phyloP scores from a whole-genome alignment of 2,329 filamentous ascomycete genomes.

The Trichoderma koningiopsis region DNA sequence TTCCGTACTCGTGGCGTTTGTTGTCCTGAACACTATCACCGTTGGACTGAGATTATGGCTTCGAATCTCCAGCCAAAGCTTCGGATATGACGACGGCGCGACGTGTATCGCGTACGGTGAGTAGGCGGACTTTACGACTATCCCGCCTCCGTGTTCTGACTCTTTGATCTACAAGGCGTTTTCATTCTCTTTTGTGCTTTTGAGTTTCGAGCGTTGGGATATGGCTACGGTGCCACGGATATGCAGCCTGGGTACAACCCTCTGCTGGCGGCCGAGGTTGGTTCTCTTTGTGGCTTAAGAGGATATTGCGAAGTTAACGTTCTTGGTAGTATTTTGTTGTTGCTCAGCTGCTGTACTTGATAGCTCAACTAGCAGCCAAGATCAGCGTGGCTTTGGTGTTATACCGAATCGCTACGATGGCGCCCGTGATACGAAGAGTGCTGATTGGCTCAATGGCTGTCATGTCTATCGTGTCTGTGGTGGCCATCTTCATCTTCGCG shows the following conservation, averaged over 20 bases:
- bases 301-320: not conserved
- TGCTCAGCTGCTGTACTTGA: not conserved
- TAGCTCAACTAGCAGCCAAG: constrained; percentile 5
- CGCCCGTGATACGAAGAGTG: not conserved
- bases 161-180: not conserved
- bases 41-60: constrained; percentile 9
- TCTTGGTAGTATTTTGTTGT: constrained; percentile 5
- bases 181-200: constrained; percentile 12
- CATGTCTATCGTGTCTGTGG: not conserved
- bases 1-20: not conserved
- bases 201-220: not conserved
- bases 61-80: not conserved
- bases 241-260: not conserved
- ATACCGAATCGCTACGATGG: constrained; percentile 8
- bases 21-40: constrained; percentile 1
- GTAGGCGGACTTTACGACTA: not conserved
- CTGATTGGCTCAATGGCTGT: not conserved
- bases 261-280: not conserved
- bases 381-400: constrained; percentile 10
- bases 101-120: no score
- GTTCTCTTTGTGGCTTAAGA: not conserved
- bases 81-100: no score
- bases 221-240: not conserved
- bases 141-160: not conserved
- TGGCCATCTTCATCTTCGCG: not conserved